phyloP scores from a whole-genome alignment of 1,284 basidiomycete species.

The Sporisorium sorghi region DNA sequence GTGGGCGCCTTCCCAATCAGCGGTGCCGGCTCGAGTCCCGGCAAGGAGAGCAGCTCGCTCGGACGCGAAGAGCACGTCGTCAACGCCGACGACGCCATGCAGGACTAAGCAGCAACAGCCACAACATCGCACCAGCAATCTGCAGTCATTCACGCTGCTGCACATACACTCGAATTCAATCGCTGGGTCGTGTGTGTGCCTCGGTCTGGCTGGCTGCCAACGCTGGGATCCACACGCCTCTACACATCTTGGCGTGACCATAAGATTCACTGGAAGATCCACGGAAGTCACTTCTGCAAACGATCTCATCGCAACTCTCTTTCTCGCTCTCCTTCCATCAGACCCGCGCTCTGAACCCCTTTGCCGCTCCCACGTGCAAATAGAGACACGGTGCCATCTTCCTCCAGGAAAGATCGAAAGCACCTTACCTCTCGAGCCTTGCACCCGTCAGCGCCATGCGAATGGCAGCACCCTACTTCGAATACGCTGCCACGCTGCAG shows the following conservation, averaged over 20 bases:
- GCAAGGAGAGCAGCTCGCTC: conserved; percentile 59
- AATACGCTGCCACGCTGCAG: neutral
- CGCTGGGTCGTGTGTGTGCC: neutral
- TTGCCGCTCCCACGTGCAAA: neutral
- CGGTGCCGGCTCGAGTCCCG: conserved; percentile 44
- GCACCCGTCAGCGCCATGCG: neutral
- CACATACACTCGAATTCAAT: neutral
- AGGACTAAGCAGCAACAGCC: conserved; percentile 39
- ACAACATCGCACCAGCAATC: neutral
- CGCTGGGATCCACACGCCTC: neutral
- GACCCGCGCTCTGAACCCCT: neutral
- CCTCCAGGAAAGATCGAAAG: neutral
- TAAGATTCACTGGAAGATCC: conserved; percentile 16
- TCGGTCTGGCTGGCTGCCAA: neutral
- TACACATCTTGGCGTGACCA: neutral
- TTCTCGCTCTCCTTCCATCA: neutral
- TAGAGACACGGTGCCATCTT: neutral
- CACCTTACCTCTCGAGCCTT: neutral
- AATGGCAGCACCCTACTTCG: neutral
- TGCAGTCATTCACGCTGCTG: conserved; percentile 1
- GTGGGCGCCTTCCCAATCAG: conserved; percentile 58
- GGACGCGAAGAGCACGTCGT: conserved; percentile 52
- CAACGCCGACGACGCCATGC: conserved; percentile 60
- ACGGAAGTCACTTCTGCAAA: conserved; percentile 1
- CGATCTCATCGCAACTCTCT: neutral